Conservation (phyloP, 306 rosid genomes). For the Castanea crenata region DNA sequence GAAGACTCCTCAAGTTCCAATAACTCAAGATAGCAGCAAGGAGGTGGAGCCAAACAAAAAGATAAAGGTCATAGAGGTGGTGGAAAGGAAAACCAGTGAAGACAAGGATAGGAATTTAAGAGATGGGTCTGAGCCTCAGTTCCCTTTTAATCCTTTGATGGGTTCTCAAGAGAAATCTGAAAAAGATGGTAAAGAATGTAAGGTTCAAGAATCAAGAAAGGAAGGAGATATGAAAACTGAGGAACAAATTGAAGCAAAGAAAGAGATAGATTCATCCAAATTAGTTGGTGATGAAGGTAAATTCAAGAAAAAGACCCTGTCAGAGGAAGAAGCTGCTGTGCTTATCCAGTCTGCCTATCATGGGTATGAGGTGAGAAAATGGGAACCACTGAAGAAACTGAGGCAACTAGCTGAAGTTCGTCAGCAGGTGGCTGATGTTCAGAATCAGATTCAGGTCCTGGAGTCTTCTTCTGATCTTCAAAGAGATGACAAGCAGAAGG, state of each 20-base stretch:
- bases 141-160: neutral
- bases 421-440: constrained; percentile 41
- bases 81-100: constrained; percentile 16
- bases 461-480: constrained; percentile 35
- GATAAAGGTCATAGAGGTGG: constrained; percentile 24
- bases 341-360: constrained; percentile 67
- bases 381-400: constrained; percentile 68
- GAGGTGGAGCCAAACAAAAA: constrained; percentile 8
- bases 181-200: neutral
- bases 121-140: neutral
- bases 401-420: constrained; percentile 60
- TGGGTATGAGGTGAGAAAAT: constrained; percentile 62
- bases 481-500: constrained; percentile 42
- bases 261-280: neutral
- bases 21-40: neutral
- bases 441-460: constrained; percentile 31
- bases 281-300: neutral
- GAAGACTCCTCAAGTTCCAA: neutral
- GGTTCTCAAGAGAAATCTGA: neutral
- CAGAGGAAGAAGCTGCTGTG: constrained; percentile 60
- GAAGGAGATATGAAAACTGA: constrained; percentile 3
- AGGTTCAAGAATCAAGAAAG: neutral
- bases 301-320: constrained; percentile 18
- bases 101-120: constrained; percentile 10
- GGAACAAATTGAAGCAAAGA: neutral